A percentile compares a stretch with the other conserved stretches of the same genome.
Conservation (phyloP, 805 yeast genomes). For the Starmerella tilneyi region DNA sequence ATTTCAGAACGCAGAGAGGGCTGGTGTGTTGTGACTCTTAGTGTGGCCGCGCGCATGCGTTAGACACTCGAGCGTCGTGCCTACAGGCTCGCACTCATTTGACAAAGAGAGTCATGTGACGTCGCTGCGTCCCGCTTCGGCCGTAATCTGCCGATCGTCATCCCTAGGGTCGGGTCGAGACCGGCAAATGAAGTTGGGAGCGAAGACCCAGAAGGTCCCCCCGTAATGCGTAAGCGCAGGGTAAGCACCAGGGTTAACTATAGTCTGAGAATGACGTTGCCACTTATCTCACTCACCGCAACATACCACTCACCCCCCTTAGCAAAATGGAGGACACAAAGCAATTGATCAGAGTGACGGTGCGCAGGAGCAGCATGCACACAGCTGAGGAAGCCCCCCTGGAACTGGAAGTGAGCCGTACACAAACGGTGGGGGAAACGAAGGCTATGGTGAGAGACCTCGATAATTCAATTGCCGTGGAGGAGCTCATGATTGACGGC, state of each 20-base stretch:
- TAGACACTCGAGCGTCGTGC: too few relatives aligned
- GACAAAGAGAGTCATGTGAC: background rate
- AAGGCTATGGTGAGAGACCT: constrained; percentile 27
- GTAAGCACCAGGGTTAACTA: constrained; percentile 10
- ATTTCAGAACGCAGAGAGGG: too few relatives aligned
- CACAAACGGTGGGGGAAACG: constrained; percentile 30
- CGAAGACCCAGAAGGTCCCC: background rate
- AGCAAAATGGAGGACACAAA: constrained; percentile 11
- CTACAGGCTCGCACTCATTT: too few relatives aligned
- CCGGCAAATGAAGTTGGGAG: constrained; percentile 3
- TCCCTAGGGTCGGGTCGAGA: background rate
- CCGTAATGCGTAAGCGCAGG: constrained; percentile 9
- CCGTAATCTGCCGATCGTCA: background rate
- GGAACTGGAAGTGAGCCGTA: constrained; percentile 25
- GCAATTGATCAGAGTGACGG: constrained; percentile 24
- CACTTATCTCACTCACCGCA: constrained; percentile 7
- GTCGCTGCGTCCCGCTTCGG: background rate
- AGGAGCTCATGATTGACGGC: constrained; percentile 27
- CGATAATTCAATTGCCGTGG: constrained; percentile 27
- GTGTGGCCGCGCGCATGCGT: too few relatives aligned
- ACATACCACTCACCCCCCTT: background rate
- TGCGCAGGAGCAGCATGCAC: constrained; percentile 18
- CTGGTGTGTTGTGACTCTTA: too few relatives aligned
- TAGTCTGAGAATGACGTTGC: background rate
- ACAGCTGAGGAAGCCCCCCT: constrained; percentile 22